These are phyloP conservation scores for Podaxis carcinomalis DNA, from an alignment of 768 basidiomycete species.

Conservation along the genomic window DNA sequence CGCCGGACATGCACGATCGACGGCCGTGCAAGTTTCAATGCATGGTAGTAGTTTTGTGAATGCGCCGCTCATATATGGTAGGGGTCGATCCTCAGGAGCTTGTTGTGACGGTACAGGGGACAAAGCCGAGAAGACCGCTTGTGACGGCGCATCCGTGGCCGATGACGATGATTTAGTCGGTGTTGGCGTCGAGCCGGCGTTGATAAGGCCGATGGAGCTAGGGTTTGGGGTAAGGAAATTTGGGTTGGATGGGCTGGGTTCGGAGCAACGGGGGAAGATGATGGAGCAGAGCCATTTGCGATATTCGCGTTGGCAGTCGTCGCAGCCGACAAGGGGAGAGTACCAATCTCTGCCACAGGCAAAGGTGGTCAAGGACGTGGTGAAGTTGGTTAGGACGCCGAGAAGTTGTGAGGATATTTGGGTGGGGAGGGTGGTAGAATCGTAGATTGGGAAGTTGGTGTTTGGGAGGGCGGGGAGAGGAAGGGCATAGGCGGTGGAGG, in stretches of 20 bases:
- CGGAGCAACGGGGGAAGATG: slow-evolving; percentile 72
- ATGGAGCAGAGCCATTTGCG: slow-evolving; percentile 74
- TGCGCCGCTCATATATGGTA: slow-evolving; percentile 37
- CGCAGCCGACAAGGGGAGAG: slow-evolving; percentile 73
- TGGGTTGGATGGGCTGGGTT: slow-evolving; percentile 35
- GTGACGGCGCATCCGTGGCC: slow-evolving; percentile 17
- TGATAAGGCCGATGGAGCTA: slow-evolving; percentile 27
- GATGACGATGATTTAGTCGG: slow-evolving; percentile 16
- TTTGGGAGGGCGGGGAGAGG: slow-evolving; percentile 53
- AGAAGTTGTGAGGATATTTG: slow-evolving; percentile 37
- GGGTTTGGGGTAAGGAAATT: slow-evolving; percentile 30
- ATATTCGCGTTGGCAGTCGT: slow-evolving; percentile 71
- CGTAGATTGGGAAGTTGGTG: slow-evolving; percentile 12
- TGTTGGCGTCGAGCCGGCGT: slow-evolving; percentile 26
- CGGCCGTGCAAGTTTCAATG: slow-evolving; percentile 69
- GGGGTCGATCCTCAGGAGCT: slow-evolving; percentile 35
- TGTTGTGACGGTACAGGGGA: slow-evolving; percentile 34
- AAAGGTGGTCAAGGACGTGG: slow-evolving; percentile 62
- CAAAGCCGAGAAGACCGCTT: slow-evolving; percentile 44
- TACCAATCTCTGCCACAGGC: slow-evolving; percentile 80
- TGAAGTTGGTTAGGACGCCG: slow-evolving; percentile 71
- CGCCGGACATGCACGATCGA: slow-evolving; percentile 73
- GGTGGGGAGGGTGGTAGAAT: slow-evolving; percentile 1
- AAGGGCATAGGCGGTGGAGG: slow-evolving; percentile 61
- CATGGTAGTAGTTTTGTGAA: slow-evolving; percentile 75